A percentile compares a stretch with the other conserved stretches of the same genome.
These are phyloP conservation scores for Rhodotorula kratochvilovae DNA, from an alignment of 768 basidiomycete species.

Conservation along the genomic window DNA sequence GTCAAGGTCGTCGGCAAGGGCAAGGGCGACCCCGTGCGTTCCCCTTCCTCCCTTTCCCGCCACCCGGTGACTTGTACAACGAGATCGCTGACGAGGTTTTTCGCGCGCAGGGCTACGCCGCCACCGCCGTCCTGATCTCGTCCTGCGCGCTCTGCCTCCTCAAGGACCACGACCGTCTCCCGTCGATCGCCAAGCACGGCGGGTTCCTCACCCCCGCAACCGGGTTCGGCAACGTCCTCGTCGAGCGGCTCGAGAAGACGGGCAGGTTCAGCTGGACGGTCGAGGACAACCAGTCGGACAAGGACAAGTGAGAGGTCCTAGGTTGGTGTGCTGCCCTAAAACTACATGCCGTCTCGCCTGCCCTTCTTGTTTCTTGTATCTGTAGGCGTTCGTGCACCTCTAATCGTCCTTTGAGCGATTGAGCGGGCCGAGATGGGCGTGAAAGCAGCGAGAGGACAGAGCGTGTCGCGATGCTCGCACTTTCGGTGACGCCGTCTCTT, in stretches of 20 bases:
- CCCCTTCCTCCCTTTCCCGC: not conserved
- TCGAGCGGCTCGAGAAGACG: slow-evolving; percentile 59
- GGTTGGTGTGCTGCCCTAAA: no score
- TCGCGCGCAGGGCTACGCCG: slow-evolving; percentile 55
- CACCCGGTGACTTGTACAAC: no score
- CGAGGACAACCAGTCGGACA: slow-evolving; percentile 5
- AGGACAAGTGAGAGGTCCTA: not conserved
- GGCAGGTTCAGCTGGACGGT: slow-evolving; percentile 3
- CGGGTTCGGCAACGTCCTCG: slow-evolving; percentile 71
- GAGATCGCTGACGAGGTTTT: not conserved
- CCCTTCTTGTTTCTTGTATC: no score
- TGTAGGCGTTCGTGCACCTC: no score
- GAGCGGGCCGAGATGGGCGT: no score
- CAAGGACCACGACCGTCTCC: slow-evolving; percentile 55
- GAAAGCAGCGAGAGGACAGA: no score
- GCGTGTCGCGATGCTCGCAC: no score
- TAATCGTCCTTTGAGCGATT: no score
- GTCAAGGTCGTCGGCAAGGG: slow-evolving; percentile 63
- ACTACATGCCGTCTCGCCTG: no score
- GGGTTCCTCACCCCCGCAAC: slow-evolving; percentile 79
- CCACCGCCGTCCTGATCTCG: slow-evolving; percentile 63
- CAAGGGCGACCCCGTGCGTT: slow-evolving; percentile 62
- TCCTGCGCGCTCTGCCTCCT: slow-evolving; percentile 72
- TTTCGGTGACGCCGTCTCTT: no score
- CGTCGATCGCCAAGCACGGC: slow-evolving; percentile 59